phyloP scores from a whole-genome alignment of 2,329 filamentous ascomycete species.

The Aspergillus fructus region DNA sequence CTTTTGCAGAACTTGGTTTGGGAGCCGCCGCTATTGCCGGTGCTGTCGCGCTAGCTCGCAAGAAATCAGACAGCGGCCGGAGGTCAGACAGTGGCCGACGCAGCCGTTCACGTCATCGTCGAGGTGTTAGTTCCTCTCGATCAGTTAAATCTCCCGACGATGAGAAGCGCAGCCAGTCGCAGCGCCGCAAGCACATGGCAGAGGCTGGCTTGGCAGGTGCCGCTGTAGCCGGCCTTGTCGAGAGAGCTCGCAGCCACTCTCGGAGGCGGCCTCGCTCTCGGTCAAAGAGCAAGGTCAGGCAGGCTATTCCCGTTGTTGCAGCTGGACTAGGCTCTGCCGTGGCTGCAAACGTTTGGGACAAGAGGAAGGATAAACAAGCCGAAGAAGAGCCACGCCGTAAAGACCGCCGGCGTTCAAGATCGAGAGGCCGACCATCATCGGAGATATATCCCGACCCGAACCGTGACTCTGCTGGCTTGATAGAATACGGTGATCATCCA shows the following conservation, averaged over 20 bases:
- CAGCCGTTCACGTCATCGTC: constrained; percentile 47
- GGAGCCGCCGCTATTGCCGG: constrained; percentile 61
- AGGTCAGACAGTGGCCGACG: constrained; percentile 51
- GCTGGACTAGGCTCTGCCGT: constrained; percentile 62
- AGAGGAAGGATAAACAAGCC: constrained; percentile 55
- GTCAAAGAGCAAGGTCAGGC: constrained; percentile 55
- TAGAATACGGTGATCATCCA: constrained; percentile 65
- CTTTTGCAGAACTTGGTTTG: constrained; percentile 52
- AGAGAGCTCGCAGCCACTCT: constrained; percentile 59
- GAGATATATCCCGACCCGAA: constrained; percentile 40
- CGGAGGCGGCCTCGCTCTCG: constrained; percentile 51
- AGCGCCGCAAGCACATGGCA: constrained; percentile 59
- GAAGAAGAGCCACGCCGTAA: constrained; percentile 40
- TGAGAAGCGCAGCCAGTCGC: constrained; percentile 40
- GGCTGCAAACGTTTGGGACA: constrained; percentile 62
- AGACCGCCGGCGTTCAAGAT: constrained; percentile 46
- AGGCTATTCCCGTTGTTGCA: constrained; percentile 60
- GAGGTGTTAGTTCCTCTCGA: constrained; percentile 31
- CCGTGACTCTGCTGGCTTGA: constrained; percentile 51
- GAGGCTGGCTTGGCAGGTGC: constrained; percentile 63
- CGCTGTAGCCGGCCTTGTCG: constrained; percentile 61
- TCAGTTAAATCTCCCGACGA: constrained; percentile 21
- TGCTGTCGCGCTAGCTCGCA: constrained; percentile 58
- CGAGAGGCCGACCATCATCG: constrained; percentile 44
- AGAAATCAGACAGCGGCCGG: constrained; percentile 53